These are phyloP conservation scores for Penicillium nordicum DNA, from an alignment of 2,329 filamentous ascomycete species.

Conservation along the genomic window DNA sequence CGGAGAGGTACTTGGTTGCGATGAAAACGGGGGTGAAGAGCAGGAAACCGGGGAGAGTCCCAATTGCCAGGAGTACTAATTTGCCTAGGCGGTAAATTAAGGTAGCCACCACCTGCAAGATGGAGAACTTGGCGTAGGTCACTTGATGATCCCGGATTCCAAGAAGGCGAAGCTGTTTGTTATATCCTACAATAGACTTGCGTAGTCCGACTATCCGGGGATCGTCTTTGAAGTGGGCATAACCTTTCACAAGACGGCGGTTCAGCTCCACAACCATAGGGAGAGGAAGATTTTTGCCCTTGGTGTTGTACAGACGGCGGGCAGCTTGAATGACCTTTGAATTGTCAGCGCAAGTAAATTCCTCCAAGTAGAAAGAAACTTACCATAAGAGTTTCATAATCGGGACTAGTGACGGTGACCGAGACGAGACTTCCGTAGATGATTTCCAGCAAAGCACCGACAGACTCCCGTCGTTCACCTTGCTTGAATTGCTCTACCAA, in stretches of 20 bases:
- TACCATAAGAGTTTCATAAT: constrained; percentile 93
- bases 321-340: constrained; percentile 80
- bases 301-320: constrained; percentile 87
- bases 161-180: constrained; percentile 77
- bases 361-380: constrained; percentile 8
- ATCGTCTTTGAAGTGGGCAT: constrained; percentile 88
- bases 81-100: constrained; percentile 79
- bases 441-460: constrained; percentile 77
- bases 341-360: constrained; percentile 29
- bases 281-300: constrained; percentile 86
- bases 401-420: constrained; percentile 86
- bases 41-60: constrained; percentile 78
- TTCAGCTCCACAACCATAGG: constrained; percentile 94
- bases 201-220: constrained; percentile 74
- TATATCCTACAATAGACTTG: constrained; percentile 76
- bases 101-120: constrained; percentile 69
- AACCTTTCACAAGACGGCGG: constrained; percentile 82
- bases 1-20: constrained; percentile 76
- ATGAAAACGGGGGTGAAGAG: constrained; percentile 89
- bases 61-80: constrained; percentile 70
- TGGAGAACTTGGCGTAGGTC: constrained; percentile 80
- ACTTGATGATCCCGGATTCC: constrained; percentile 93
- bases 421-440: constrained; percentile 81
- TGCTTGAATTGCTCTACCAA: constrained; percentile 81
- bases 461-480: constrained; percentile 80